phyloP scores from a whole-genome alignment of 306 rosid genomes.

The Pachyrhizus erosus region DNA sequence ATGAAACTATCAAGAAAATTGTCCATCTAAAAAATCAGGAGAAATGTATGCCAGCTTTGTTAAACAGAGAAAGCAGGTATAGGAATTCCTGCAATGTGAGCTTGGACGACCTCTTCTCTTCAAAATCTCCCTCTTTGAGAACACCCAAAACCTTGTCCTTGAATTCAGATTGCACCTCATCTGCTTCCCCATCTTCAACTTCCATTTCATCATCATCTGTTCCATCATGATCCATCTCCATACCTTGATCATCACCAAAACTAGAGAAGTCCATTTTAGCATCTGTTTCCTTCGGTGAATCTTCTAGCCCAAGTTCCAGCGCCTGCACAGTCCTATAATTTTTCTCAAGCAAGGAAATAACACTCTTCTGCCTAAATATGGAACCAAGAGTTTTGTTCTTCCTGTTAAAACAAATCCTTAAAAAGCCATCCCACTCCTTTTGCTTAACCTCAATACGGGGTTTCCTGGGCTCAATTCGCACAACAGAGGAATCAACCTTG shows the following conservation, averaged over 20 bases:
- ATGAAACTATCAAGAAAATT: background rate
- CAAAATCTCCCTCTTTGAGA: constrained; percentile 81
- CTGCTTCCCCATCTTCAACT: constrained; percentile 63
- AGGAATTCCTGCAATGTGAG: constrained; percentile 79
- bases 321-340: constrained; percentile 72
- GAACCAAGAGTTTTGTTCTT: constrained; percentile 97
- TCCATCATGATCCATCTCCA: constrained; percentile 66
- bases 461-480: constrained; percentile 85
- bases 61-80: constrained; percentile 77
- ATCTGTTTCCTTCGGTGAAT: too few relatives aligned
- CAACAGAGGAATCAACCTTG: constrained; percentile 90
- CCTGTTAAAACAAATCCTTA: constrained; percentile 80
- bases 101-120: constrained; percentile 90
- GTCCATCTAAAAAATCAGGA: constrained; percentile 48
- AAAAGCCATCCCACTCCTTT: constrained; percentile 93
- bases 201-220: constrained; percentile 65
- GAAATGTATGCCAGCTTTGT: constrained; percentile 84
- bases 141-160: constrained; percentile 76
- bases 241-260: constrained; percentile 42
- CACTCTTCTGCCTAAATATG: constrained; percentile 84
- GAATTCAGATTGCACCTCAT: constrained; percentile 75
- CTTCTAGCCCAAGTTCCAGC: too few relatives aligned
- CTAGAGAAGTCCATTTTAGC: too few relatives aligned
- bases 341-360: constrained; percentile 76
- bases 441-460: constrained; percentile 78